phyloP scores from a whole-genome alignment of 257 asterid genomes.

The Oldenlandia corymbosa region DNA sequence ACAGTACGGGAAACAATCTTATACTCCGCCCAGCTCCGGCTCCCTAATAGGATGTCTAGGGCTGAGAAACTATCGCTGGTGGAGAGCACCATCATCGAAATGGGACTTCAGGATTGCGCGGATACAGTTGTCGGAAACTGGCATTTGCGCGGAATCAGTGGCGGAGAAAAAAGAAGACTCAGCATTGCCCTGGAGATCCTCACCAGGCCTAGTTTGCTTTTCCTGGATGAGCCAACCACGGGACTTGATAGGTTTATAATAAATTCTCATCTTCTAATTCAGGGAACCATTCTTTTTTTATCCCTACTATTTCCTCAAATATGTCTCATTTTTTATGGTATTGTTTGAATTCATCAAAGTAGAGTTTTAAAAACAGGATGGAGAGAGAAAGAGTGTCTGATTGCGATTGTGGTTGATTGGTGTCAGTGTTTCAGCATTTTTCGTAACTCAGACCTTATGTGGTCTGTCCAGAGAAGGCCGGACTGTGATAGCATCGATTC shows the following conservation, averaged over 20 bases:
- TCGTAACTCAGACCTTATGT: slow-evolving; percentile 85
- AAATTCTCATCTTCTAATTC: too few relatives aligned
- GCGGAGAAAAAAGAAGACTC: slow-evolving; percentile 89
- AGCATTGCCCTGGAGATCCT: slow-evolving; percentile 90
- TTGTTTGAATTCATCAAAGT: too few relatives aligned
- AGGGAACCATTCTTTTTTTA: too few relatives aligned
- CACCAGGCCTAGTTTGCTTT: slow-evolving; percentile 88
- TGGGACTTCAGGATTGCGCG: slow-evolving; percentile 98
- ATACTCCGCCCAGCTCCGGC: slow-evolving; percentile 73
- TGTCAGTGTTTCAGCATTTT: slow-evolving; percentile 92
- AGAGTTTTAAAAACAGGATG: too few relatives aligned
- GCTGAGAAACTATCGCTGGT: slow-evolving; percentile 64
- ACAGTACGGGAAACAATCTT: slow-evolving; percentile 87
- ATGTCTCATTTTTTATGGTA: too few relatives aligned
- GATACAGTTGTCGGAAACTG: slow-evolving; percentile 94
- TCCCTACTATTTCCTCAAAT: too few relatives aligned
- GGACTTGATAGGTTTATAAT: slow-evolving; percentile 99
- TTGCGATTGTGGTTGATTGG: too few relatives aligned
- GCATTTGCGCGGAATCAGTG: slow-evolving; percentile 94
- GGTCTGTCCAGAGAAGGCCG: slow-evolving; percentile 86
- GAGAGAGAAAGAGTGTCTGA: too few relatives aligned
- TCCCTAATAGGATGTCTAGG: slow-evolving; percentile 82
- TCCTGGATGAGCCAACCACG: slow-evolving; percentile 97
- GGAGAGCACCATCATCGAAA: slow-evolving; percentile 88
- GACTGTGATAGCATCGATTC: slow-evolving; percentile 95